These are phyloP conservation scores for Penicillium brasilianum DNA, from an alignment of 2,329 filamentous ascomycete species.

Conservation along the genomic window DNA sequence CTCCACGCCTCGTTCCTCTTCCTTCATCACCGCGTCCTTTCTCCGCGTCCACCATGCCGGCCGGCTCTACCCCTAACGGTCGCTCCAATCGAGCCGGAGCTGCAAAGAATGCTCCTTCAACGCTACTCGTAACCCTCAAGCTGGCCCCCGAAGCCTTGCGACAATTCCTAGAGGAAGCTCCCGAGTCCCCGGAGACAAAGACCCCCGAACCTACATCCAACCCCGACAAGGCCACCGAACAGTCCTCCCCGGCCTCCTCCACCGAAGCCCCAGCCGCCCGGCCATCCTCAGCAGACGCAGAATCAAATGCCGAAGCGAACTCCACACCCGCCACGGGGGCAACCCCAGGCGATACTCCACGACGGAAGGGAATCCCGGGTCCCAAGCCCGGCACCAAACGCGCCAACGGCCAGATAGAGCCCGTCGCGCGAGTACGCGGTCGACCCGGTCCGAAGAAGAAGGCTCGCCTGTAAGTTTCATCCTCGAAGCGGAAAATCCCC, in stretches of 20 bases:
- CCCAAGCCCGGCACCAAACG: slow-evolving; percentile 69
- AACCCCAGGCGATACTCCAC: slow-evolving; percentile 56
- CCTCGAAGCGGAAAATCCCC: not conserved
- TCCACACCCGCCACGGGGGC: slow-evolving; percentile 48
- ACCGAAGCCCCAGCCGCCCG: slow-evolving; percentile 41
- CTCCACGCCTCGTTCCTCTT: slow-evolving; percentile 7
- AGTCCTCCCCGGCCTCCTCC: slow-evolving; percentile 45
- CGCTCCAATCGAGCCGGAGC: slow-evolving; percentile 40
- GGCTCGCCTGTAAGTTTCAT: slow-evolving; percentile 81
- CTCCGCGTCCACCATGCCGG: slow-evolving; percentile 27
- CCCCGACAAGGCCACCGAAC: slow-evolving; percentile 35
- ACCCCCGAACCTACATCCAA: slow-evolving; percentile 26
- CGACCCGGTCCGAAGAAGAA: slow-evolving; percentile 98
- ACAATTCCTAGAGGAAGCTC: slow-evolving; percentile 37
- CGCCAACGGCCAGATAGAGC: slow-evolving; percentile 45
- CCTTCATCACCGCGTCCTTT: not conserved
- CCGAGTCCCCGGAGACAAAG: slow-evolving; percentile 27
- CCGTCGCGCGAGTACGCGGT: slow-evolving; percentile 67
- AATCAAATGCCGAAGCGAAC: slow-evolving; percentile 46
- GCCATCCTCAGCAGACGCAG: slow-evolving; percentile 48
- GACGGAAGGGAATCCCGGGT: slow-evolving; percentile 78
- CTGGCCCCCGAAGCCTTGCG: slow-evolving; percentile 44
- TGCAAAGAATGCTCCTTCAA: slow-evolving; percentile 34
- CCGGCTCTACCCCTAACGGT: slow-evolving; percentile 39
- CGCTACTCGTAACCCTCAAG: slow-evolving; percentile 44